phyloP scores from a whole-genome alignment of 1,284 basidiomycete genomes.

The Malassezia psittaci region DNA sequence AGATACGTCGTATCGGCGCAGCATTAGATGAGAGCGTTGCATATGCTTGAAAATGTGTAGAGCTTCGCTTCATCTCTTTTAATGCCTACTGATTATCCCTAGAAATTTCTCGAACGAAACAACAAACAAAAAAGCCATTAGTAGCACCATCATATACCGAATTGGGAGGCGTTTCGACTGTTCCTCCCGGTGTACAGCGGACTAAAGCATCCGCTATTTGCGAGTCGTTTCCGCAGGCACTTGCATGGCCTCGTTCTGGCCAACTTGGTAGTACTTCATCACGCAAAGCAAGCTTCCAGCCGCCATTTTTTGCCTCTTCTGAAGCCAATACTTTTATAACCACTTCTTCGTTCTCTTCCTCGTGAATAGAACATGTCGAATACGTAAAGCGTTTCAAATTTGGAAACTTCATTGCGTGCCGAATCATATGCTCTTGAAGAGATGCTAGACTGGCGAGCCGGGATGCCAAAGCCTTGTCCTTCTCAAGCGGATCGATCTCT shows the following conservation, averaged over 20 bases:
- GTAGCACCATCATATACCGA: conserved; percentile 21
- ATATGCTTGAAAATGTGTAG: not conserved
- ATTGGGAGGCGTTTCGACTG: conserved; percentile 2
- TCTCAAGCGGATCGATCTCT: conserved; percentile 6
- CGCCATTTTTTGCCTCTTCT: conserved; percentile 19
- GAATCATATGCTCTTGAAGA: conserved; percentile 75
- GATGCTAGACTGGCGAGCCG: conserved; percentile 21
- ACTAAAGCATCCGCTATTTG: conserved; percentile 21
- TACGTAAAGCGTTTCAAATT: conserved; percentile 68
- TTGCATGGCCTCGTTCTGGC: conserved; percentile 24
- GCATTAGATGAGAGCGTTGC: not conserved
- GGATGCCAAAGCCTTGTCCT: not conserved
- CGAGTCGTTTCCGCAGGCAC: conserved; percentile 17
- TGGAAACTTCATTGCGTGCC: conserved; percentile 83
- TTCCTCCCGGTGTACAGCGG: conserved; percentile 27
- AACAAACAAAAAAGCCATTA: conserved; percentile 40
- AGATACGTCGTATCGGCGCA: not conserved
- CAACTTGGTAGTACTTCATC: conserved; percentile 28
- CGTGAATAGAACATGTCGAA: conserved; percentile 87
- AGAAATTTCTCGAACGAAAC: conserved; percentile 19
- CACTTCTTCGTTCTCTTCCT: conserved; percentile 78
- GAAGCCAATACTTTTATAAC: conserved; percentile 51
- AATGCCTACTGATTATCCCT: not conserved
- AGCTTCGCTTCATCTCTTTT: not conserved
- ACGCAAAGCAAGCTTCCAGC: conserved; percentile 30